A percentile compares a stretch with the other conserved stretches of the same genome.
Conservation (phyloP, 1,139 yeast species). For the Candida sp. region DNA sequence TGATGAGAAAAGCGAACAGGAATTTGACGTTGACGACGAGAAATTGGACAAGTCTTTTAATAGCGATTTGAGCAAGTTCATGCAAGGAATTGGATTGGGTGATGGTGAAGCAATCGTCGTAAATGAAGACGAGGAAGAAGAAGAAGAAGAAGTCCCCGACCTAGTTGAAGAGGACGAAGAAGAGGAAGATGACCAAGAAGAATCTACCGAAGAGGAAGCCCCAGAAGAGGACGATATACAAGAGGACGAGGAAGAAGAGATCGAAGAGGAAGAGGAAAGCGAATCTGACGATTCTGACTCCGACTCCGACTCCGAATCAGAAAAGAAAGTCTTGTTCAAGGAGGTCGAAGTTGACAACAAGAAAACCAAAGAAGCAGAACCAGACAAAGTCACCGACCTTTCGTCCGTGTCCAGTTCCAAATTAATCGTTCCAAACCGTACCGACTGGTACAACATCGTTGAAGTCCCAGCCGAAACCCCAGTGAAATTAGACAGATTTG, state of each 20-base stretch:
- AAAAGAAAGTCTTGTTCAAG: conserved; percentile 20
- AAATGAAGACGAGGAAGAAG: conserved; percentile 34
- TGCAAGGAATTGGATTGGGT: conserved; percentile 71
- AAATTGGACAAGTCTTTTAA: conserved; percentile 53
- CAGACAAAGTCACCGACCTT: conserved; percentile 53
- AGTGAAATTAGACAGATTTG: conserved; percentile 50
- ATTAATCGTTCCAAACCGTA: conserved; percentile 62
- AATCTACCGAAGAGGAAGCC: conserved; percentile 28
- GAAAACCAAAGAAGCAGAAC: conserved; percentile 17
- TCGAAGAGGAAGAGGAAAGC: conserved; percentile 13
- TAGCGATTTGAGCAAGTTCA: conserved; percentile 64
- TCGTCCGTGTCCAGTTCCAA: conserved; percentile 61
- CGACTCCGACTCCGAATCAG: conserved; percentile 8
- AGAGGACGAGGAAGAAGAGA: conserved; percentile 22
- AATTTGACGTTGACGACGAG: conserved; percentile 46
- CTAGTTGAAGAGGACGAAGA: conserved; percentile 30
- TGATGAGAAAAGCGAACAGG: conserved; percentile 68
- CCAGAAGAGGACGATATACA: conserved; percentile 21
- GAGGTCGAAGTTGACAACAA: conserved; percentile 21
- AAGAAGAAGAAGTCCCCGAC: conserved; percentile 32
- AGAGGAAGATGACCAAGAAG: conserved; percentile 28
- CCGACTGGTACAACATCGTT: conserved; percentile 72
- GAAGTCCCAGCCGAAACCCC: conserved; percentile 42
- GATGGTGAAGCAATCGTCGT: conserved; percentile 38
- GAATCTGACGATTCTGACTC: conserved; percentile 14